These are phyloP conservation scores for Wickerhamomyces bovis DNA, from an alignment of 805 yeast genomes.

Conservation along the genomic window DNA sequence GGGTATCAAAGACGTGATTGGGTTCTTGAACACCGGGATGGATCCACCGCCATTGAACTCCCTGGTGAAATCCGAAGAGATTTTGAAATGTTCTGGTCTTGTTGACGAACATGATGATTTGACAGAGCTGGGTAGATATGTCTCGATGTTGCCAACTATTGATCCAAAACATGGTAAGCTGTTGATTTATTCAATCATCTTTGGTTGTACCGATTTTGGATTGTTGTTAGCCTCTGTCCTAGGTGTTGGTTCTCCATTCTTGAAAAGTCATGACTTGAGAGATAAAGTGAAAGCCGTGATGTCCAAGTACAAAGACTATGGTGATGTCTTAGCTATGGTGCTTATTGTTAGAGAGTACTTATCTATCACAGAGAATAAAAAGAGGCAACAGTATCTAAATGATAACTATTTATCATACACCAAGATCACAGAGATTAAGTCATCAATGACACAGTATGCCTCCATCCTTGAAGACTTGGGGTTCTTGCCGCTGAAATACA, in stretches of 20 bases:
- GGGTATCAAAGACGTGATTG: slow-evolving; percentile 70
- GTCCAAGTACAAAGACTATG: slow-evolving; percentile 41
- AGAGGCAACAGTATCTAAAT: slow-evolving; percentile 39
- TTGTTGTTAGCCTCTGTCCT: slow-evolving; percentile 77
- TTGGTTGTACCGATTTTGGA: slow-evolving; percentile 74
- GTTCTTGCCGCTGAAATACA: slow-evolving; percentile 55
- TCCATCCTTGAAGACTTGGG: slow-evolving; percentile 74
- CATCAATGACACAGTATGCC: slow-evolving; percentile 64
- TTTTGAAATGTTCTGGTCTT: slow-evolving; percentile 69
- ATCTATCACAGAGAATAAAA: slow-evolving; percentile 18
- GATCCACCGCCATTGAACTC: slow-evolving; percentile 64
- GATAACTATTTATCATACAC: slow-evolving; percentile 58
- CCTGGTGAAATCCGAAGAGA: slow-evolving; percentile 33
- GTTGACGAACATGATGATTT: slow-evolving; percentile 42
- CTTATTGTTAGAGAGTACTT: slow-evolving; percentile 53
- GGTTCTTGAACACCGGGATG: slow-evolving; percentile 66
- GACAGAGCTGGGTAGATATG: slow-evolving; percentile 73
- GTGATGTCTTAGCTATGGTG: slow-evolving; percentile 70
- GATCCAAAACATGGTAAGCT: slow-evolving; percentile 84
- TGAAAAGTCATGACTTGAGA: slow-evolving; percentile 54
- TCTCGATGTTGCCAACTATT: slow-evolving; percentile 74
- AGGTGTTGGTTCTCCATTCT: slow-evolving; percentile 70
- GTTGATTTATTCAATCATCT: slow-evolving; percentile 70
- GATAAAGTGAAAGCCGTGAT: slow-evolving; percentile 51
- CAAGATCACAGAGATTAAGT: slow-evolving; percentile 62